Base-by-base conservation (phyloP, 768 basidiomycete species). In the Mycena venus region DNA sequence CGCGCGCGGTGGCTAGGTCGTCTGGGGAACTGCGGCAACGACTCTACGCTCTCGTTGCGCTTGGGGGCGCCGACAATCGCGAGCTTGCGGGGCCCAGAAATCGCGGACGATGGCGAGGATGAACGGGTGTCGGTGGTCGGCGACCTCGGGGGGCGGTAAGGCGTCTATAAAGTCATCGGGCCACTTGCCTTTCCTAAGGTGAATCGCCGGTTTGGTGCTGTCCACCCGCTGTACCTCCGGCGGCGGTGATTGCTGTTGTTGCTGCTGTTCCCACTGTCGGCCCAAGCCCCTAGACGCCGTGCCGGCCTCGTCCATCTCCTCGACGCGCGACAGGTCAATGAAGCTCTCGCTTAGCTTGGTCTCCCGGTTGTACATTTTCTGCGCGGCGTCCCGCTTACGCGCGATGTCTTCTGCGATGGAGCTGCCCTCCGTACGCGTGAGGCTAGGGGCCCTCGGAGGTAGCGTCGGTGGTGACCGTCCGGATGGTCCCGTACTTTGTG, bases 381-480 rank as follows among this genome's bases (percentile, higher is more conserved):
- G 80, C 59, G 72, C 11, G 49, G 49, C 69, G 60, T 61, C 81
- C 21, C 85, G 82, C 77, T 86, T 88, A 70, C 88, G 85, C 25
- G 82, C 77, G 67, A 92, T 72, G 38, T 89, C 89, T 36, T 89
- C 89, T 21, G 89, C 89, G 65, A 92, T 85, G 38, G 83, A 82
- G 75, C 86, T 91, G 19, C 90, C 94, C 78, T 95, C 93, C n/a
- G 91, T 87, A 38, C 88, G 87, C 25, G 88, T 89, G 65, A 94
- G 84, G 12, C 93, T 93, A 7, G 92, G 92, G 17, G 86, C 84
- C n/a, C 78, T 94, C 95, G 47, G 93, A 94, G 23, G 95, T 96
- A 72, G 92, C 87, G 75, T 95, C 95, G 34, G 95, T 96, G 36
- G 92, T 95, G 72, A 92, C 86, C n/a, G 95, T 95, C 78, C 94